phyloP scores from a whole-genome alignment of 106 monocot species.

The Dioscorea zingiberensis region DNA sequence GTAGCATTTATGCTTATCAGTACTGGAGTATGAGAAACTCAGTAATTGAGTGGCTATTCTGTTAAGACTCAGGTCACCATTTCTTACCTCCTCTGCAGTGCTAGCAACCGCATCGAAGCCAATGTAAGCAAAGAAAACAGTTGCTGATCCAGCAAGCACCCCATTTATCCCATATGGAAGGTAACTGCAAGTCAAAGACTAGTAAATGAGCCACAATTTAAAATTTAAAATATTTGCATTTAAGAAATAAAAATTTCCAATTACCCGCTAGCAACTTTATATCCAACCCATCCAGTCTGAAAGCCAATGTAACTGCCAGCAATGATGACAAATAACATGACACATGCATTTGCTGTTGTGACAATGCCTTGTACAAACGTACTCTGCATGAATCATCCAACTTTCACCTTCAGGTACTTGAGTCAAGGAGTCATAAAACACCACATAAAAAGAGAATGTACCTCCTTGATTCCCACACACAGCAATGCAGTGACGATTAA shows the following conservation, averaged over 20 bases:
- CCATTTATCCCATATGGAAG: constrained; percentile 93
- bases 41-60: neutral
- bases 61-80: neutral
- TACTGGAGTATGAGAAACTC: neutral
- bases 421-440: constrained; percentile 2
- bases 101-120: constrained; percentile 99
- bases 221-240: neutral
- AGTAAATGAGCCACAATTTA: neutral
- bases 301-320: constrained; percentile 95
- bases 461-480: constrained; percentile 96
- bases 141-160: constrained; percentile 90
- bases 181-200: constrained; percentile 44
- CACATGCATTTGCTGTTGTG: constrained; percentile 72
- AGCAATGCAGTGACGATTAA: constrained; percentile 67
- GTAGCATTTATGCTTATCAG: neutral
- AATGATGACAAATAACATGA: constrained; percentile 88
- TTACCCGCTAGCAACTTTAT: constrained; percentile 69
- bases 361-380: constrained; percentile 61
- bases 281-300: constrained; percentile 90
- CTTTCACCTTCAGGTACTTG: neutral
- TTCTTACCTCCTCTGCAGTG: constrained; percentile 88
- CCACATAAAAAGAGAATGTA: constrained; percentile 14
- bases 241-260: neutral
- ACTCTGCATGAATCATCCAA: constrained; percentile 50
- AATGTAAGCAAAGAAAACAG: constrained; percentile 93